Evolutionary conservation across 257 asterid genomes (phyloP).

Genomic region (Verbena officinalis): DNA sequence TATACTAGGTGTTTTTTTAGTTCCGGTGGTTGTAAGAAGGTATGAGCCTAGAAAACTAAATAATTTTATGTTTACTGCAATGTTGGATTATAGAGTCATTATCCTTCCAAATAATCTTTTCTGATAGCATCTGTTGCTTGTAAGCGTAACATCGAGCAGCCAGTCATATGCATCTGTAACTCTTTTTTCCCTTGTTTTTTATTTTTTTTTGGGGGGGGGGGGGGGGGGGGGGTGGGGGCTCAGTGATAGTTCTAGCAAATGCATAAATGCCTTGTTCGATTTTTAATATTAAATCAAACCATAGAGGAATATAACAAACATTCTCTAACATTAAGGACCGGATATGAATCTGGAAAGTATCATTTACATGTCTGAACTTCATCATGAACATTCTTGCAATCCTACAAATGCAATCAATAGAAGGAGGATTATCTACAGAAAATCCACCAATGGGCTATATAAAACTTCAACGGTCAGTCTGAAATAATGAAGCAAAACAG

Average conservation of each 20-base stretch:
- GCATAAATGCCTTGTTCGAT: conserved; percentile 11
- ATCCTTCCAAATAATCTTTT: conserved; percentile 13
- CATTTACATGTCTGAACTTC: not conserved
- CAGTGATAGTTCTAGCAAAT: not conserved
- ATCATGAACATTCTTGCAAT: not conserved
- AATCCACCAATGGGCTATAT: not conserved
- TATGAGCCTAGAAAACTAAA: conserved; percentile 12
- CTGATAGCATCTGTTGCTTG: conserved; percentile 10
- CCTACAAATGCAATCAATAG: no score
- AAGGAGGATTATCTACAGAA: no score
- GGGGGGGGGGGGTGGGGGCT: not conserved
- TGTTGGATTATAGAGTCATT: conserved; percentile 6
- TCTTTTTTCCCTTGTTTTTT: no score
- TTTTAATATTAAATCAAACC: not conserved
- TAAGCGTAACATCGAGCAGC: no score
- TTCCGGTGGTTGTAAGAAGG: conserved; percentile 1
- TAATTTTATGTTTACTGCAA: conserved; percentile 18
- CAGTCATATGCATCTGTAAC: no score
- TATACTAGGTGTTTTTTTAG: not conserved
- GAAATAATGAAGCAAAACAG: not conserved
- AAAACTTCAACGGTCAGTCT: not conserved
- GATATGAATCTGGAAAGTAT: not conserved
- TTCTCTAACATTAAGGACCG: not conserved
- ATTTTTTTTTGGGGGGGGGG: no score
- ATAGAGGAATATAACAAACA: not conserved